Evolutionary conservation across 106 monocot species (phyloP).

Genomic region (Cymbidium sinense): DNA sequence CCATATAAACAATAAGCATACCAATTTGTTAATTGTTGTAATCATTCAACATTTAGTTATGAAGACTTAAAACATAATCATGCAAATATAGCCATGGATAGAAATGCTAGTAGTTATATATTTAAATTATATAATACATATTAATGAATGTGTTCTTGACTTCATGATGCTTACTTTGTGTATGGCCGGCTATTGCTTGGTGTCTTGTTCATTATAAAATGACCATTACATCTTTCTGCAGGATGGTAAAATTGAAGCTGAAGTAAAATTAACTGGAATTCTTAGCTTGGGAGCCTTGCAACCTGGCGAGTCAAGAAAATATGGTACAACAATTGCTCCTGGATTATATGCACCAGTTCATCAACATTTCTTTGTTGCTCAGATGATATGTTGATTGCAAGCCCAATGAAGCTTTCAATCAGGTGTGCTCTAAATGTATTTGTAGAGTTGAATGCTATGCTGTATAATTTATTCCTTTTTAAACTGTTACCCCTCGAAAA

Average conservation of each 20-base stretch:
- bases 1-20: too few species aligned
- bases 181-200: not conserved
- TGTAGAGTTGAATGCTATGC: not conserved
- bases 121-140: not conserved
- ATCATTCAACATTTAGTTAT: too few species aligned
- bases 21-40: too few species aligned
- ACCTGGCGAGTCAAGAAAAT: constrained; percentile 85
- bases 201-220: not conserved
- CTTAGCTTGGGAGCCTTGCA: constrained; percentile 81
- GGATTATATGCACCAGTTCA: constrained; percentile 91
- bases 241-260: constrained; percentile 97
- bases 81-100: too few species aligned
- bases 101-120: too few species aligned
- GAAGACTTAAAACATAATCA: too few species aligned
- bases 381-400: constrained; percentile 97
- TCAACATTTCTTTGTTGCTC: constrained; percentile 98
- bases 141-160: not conserved
- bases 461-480: not conserved
- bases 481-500: not conserved
- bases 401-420: constrained; percentile 69
- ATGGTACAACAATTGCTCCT: constrained; percentile 90
- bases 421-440: constrained; percentile 39
- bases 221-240: constrained; percentile 16
- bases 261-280: constrained; percentile 87
- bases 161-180: not conserved